Evolutionary conservation across 106 monocot species (phyloP).

Genomic region (Apostasia shenzhenica): DNA sequence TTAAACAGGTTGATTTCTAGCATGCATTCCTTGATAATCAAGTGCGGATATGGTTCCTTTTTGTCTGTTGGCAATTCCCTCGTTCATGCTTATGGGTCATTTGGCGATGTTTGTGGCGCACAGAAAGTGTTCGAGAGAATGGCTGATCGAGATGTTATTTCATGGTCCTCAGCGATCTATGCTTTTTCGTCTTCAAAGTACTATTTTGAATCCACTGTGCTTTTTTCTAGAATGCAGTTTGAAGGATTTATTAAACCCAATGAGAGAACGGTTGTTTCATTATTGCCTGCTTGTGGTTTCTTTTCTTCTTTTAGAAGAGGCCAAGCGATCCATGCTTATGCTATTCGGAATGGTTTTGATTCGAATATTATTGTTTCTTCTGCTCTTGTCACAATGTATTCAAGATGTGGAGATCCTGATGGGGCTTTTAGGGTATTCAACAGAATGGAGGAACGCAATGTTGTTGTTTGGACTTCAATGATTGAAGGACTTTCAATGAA

Average conservation of each 20-base stretch:
- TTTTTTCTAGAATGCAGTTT: slow-evolving; percentile 41
- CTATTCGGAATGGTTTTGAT: slow-evolving; percentile 24
- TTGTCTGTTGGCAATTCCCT: slow-evolving; percentile 41
- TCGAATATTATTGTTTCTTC: slow-evolving; percentile 28
- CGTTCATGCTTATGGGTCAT: slow-evolving; percentile 36
- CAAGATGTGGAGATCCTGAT: slow-evolving; percentile 31
- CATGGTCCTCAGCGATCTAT: slow-evolving; percentile 31
- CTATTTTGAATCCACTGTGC: slow-evolving; percentile 18
- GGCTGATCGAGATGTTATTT: slow-evolving; percentile 24
- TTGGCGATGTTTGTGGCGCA: slow-evolving; percentile 7
- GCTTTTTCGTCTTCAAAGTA: slow-evolving; percentile 10
- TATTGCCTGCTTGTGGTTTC: slow-evolving; percentile 43
- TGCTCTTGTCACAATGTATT: slow-evolving; percentile 38
- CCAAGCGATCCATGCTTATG: slow-evolving; percentile 41
- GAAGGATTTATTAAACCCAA: slow-evolving; percentile 27
- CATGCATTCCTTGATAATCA: slow-evolving; percentile 29
- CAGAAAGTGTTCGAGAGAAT: slow-evolving; percentile 25
- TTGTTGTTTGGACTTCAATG: slow-evolving; percentile 47
- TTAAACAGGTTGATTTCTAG: background rate
- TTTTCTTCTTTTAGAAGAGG: slow-evolving; percentile 41
- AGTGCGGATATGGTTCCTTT: slow-evolving; percentile 1
- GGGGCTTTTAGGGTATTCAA: slow-evolving; percentile 25
- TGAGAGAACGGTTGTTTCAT: slow-evolving; percentile 34
- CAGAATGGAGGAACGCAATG: slow-evolving; percentile 14
- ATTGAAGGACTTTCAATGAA: slow-evolving; percentile 40